phyloP scores from a whole-genome alignment of 2,329 filamentous ascomycete genomes.

The Lecanosticta acicola region DNA sequence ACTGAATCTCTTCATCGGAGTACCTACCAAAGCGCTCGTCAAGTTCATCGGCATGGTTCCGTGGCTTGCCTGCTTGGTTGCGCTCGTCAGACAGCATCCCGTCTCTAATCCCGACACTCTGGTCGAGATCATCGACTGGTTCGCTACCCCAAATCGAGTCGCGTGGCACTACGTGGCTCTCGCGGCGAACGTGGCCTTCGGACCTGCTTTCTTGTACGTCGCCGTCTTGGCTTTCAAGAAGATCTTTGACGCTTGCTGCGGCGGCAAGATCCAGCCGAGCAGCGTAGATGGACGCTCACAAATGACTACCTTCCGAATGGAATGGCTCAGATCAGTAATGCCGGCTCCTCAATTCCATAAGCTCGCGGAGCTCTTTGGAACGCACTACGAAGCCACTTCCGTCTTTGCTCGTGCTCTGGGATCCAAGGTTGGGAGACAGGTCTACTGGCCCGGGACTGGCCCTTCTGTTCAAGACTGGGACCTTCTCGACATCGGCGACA shows the following conservation, averaged over 20 bases:
- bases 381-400: constrained; percentile 53
- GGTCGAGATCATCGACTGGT: constrained; percentile 46
- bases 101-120: constrained; percentile 33
- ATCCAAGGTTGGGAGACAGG: constrained; percentile 48
- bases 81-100: constrained; percentile 42
- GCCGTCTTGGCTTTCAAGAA: constrained; percentile 40
- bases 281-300: constrained; percentile 31
- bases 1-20: constrained; percentile 39
- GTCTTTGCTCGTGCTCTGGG: constrained; percentile 47
- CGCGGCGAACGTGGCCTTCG: constrained; percentile 37
- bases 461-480: constrained; percentile 52
- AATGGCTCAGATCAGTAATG: constrained; percentile 43
- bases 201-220: constrained; percentile 43
- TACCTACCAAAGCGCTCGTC: constrained; percentile 39
- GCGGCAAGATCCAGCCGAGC: constrained; percentile 32
- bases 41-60: constrained; percentile 44
- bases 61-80: constrained; percentile 38
- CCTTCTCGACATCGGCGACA: constrained; percentile 51
- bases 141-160: constrained; percentile 43
- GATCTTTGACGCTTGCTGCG: constrained; percentile 34
- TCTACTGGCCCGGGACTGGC: constrained; percentile 56
- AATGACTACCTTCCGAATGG: constrained; percentile 42
- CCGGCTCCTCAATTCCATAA: constrained; percentile 43
- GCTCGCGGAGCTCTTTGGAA: constrained; percentile 48
- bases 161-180: constrained; percentile 49